These are phyloP conservation scores for Populus hybrid DNA, from an alignment of 441 rosid genomes.

Conservation along the genomic window DNA sequence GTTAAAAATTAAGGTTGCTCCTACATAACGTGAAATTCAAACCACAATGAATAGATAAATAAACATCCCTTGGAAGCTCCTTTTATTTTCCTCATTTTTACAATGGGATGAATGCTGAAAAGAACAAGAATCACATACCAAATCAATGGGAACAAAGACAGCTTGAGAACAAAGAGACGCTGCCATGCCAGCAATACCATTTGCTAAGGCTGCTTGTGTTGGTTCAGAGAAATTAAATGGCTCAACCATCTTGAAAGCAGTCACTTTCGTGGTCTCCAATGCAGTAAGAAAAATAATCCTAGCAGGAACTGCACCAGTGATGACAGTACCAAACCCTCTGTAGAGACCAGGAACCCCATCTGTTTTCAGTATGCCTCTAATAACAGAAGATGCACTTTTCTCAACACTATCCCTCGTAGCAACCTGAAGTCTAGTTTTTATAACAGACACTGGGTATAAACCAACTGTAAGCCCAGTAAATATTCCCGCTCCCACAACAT, in stretches of 20 bases:
- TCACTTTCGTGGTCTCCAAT: conserved; percentile 83
- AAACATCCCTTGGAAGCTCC: background rate
- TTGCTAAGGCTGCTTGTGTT: conserved; percentile 85
- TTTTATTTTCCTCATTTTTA: background rate
- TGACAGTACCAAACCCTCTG: conserved; percentile 91
- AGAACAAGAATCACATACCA: conserved; percentile 48
- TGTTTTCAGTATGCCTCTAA: conserved; percentile 60
- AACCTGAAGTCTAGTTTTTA: conserved; percentile 94
- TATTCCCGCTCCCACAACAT: conserved; percentile 89
- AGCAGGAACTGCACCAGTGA: conserved; percentile 92
- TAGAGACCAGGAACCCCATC: conserved; percentile 95
- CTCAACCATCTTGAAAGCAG: conserved; percentile 71
- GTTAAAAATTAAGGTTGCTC: background rate
- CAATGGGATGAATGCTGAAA: background rate
- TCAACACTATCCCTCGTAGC: conserved; percentile 82
- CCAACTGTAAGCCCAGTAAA: conserved; percentile 95
- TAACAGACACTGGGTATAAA: conserved; percentile 79
- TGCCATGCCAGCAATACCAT: conserved; percentile 92
- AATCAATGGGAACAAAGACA: conserved; percentile 92
- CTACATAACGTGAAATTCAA: background rate
- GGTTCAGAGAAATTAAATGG: conserved; percentile 72
- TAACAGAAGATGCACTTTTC: conserved; percentile 65
- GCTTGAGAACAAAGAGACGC: conserved; percentile 81
- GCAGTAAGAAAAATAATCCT: conserved; percentile 85
- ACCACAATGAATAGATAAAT: background rate